Evolutionary conservation across 495 filamentous ascomycete genomes (phyloP), one percentile per base, ranked within the genome.

Genomic region (Umbilicaria muhlenbergii): DNA sequence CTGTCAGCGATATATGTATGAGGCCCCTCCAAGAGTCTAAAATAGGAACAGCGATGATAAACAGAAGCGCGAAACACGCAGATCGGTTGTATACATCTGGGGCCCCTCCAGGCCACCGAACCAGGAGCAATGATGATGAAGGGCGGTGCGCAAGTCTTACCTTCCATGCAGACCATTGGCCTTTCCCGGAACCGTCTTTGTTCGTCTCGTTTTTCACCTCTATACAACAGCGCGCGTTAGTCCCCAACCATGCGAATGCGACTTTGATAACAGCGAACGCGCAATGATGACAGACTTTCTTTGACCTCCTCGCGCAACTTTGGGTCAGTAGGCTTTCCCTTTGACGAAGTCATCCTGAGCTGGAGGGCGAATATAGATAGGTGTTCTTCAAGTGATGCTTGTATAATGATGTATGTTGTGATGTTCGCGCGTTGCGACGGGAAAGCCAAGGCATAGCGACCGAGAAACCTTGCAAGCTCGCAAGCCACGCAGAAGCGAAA

Each of bases 131-230:
- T 28, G 24, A 28, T 1, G 24, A 6, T 28, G 24, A 28, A 6
- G 1, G 8, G 24, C 24, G 6, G 24, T 6, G 24, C 24, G 24
- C 24, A 28, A 7, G 24, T 28, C 1, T 48, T 33, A 69, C 70
- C 61, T 75, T 75, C 70, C 71, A 75, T 10, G 70, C 71, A 14
- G 67, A 61, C 71, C 67, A 70, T 43, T 74, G 65, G 10, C 70
- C 70, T 43, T 73, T 61, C 28, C 70, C 71, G 36, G 61, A 56
- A 1, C 71, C 70, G 15, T 71, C 69, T 51, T 74, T 73, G 46
- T 74, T 73, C 8, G 64, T 58, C 44, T 70, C 62, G 50, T 69
- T 66, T 42, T 69, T 62, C 47, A 70, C 66, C 44, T 73, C 52
- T 65, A 46, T 45, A 35, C 39, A 36, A 16, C 34, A 34, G 21